Evolutionary conservation across 306 rosid species (phyloP), one percentile per base, ranked within the genome.

Genomic region (Begonia masoniana): DNA sequence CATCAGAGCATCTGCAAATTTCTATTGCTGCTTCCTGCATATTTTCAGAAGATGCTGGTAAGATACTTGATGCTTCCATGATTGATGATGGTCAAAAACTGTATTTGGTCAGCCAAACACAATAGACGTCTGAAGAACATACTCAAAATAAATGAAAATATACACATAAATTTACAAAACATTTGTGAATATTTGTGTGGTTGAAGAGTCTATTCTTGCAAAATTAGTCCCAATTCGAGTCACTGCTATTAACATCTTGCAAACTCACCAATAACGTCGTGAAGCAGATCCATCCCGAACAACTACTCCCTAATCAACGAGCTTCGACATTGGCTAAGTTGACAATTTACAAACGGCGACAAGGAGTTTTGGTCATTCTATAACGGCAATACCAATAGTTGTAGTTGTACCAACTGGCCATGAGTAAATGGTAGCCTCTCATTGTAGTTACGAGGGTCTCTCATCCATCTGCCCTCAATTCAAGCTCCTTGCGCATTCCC

Each of bases 1-100:
- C 94, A 12, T 47, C 84, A 56, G 78, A 83, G 39, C 71, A 83
- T 19, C 76, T 75, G 41, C 69, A 64, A 52, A 10, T 68, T 65
- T 56, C 74, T 57, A 65, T 53, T 31, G 39, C 9, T 31, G 7
- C 39, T 52, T 61, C 63, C 46, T 75, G 63, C 62, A 62, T 91
- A 65, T 70, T 91, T 71, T 67, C 99, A 31, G 96, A 86, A 77
- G 96, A 91, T 51, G 92, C 64, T 41, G 99, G 99, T 65, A 81
- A 83, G 79, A 81, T 91, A 73, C 71, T 62, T 50, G 92, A 91
- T 50, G 73, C 72, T 9, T 54, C 60, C 62, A 63, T 91, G 82
- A 68, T 91, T 68, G 73, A 56, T 68, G 92, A 86, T 54, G 71
- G 63, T 39, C 86, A 91, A 76, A 91, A 77, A 75, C 65, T 91